Conservation (phyloP, 441 rosid species). For the Adansonia rubrostipa region DNA sequence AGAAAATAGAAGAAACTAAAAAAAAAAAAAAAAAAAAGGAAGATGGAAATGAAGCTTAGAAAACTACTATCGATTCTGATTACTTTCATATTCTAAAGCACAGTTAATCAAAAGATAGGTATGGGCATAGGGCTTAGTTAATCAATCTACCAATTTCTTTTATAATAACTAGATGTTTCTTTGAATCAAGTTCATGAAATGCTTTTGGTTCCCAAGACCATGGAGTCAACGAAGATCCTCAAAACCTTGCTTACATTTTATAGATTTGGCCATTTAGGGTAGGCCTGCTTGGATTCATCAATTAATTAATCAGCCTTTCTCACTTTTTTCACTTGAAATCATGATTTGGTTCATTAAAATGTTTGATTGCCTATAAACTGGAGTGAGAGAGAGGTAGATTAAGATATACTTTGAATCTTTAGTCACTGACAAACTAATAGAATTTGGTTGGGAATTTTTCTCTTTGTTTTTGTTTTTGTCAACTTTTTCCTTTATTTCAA, state of each 20-base stretch:
- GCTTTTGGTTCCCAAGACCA: constrained; percentile 8
- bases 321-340: neutral
- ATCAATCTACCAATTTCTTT: neutral
- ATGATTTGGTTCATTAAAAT: neutral
- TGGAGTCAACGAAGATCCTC: neutral
- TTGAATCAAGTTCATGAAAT: constrained; percentile 4
- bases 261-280: neutral
- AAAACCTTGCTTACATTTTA: neutral
- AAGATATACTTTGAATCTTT: neutral
- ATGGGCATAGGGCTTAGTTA: neutral
- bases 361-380: neutral
- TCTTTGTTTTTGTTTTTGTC: neutral
- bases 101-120: neutral
- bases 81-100: neutral
- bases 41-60: neutral
- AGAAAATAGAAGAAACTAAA: neutral
- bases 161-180: neutral
- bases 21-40: neutral
- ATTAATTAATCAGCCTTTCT: neutral
- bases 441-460: neutral
- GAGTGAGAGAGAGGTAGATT: neutral
- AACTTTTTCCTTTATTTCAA: neutral
- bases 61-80: neutral
- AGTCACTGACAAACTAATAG: neutral
- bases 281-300: neutral